Evolutionary conservation across 1,284 basidiomycete species (phyloP), one percentile per base, ranked within the genome.

Genomic region (Gomphus sp.): DNA sequence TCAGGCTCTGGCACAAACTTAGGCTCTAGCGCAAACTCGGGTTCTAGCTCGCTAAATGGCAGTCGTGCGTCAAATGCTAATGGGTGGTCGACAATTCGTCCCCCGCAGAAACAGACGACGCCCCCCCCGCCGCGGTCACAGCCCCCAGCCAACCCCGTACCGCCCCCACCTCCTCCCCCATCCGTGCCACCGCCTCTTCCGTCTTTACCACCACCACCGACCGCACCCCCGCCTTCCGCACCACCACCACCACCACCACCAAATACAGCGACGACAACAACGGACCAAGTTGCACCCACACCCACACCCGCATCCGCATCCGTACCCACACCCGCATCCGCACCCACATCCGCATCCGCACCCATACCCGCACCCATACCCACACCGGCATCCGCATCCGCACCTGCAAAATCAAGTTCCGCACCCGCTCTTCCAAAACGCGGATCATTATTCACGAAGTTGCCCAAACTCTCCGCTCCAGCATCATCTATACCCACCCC

Each of bases 341-440:
- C 22, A 22, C 1, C 22, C 22, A 1, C 22, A 22, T 22, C 22
- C 22, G 22, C 22, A 22, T 1, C 22, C 22, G 1, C 1, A 22
- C 22, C 22, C 22, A 22, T 1, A 22, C 22, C 22, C 1, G 22
- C 22, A 22, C 22, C 22, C 22, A 22, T 22, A 22, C 22, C 22
- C 22, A 22, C 22, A 22, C 22, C 22, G 22, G 22, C 22, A 22
- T 22, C 22, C 22, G 22, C 22, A 22, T 22, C 22, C 22, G 22
- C 22, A 22, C 22, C 22, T 22, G 22, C 22, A 22, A 22, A 22
- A 22, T 22, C 22, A 28, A 63, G 63, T 28, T 70, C 74, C 11
- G 71, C 74, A 1, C 73, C 66, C 10, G 5, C 64, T 37, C 59
- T 65, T 41, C 61, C 64, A 11, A 33, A 62, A 63, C 51, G 64